These are phyloP conservation scores for Trichoderma endophyticum DNA, from an alignment of 2,329 filamentous ascomycete species.

Conservation along the genomic window DNA sequence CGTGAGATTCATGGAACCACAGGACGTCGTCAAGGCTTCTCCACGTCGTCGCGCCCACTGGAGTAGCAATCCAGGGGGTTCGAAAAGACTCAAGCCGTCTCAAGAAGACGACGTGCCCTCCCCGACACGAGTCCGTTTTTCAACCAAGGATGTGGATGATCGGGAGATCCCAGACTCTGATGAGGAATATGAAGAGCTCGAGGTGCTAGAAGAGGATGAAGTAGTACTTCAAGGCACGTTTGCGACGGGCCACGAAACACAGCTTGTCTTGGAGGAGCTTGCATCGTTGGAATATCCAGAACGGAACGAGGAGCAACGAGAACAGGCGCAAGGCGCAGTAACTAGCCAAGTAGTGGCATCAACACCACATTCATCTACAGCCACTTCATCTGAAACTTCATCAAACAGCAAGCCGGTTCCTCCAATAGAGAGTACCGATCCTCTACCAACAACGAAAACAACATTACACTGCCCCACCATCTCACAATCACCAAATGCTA, in stretches of 20 bases:
- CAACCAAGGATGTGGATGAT: background rate
- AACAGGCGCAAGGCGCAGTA: background rate
- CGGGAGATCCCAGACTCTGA: conserved; percentile 51
- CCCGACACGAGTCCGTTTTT: background rate
- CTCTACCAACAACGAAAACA: background rate
- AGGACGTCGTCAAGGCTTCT: background rate
- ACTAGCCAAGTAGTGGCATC: background rate
- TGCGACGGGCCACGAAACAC: conserved; percentile 34
- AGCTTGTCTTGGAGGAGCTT: conserved; percentile 34
- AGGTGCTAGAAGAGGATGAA: conserved; percentile 9
- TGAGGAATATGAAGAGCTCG: conserved; percentile 34
- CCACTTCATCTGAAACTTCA: background rate
- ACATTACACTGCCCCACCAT: background rate
- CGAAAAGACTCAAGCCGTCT: background rate
- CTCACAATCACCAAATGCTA: background rate
- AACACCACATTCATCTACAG: background rate
- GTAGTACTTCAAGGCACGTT: conserved; percentile 24
- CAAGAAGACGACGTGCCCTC: background rate
- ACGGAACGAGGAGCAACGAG: background rate
- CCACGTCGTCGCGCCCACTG: background rate
- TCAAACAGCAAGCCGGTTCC: background rate
- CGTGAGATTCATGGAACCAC: no score
- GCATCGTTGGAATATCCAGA: conserved; percentile 27
- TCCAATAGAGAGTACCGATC: background rate
- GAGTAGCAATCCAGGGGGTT: background rate